These are phyloP conservation scores for Leavenworthia alabamica DNA, from an alignment of 345 rosid species.

Conservation along the genomic window DNA sequence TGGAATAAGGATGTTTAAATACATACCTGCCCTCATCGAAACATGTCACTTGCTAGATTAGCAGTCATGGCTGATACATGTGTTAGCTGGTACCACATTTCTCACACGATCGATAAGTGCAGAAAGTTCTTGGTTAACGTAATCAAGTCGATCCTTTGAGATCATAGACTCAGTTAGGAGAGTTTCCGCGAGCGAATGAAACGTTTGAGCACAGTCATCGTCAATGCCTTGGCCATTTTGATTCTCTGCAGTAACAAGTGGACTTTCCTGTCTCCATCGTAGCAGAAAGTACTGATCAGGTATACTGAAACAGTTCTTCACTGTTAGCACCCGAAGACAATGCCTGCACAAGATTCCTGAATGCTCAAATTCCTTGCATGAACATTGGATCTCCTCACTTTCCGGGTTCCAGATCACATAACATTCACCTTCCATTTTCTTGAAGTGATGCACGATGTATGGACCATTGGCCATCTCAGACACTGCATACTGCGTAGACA, in stretches of 20 bases:
- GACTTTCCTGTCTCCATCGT: slow-evolving; percentile 66
- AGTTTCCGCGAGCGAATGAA: slow-evolving; percentile 60
- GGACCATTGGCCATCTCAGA: slow-evolving; percentile 84
- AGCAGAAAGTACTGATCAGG: slow-evolving; percentile 70
- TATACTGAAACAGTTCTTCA: slow-evolving; percentile 73
- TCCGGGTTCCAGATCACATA: slow-evolving; percentile 64
- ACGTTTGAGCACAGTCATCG: slow-evolving; percentile 53
- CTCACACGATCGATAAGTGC: slow-evolving; percentile 52
- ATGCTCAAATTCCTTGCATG: slow-evolving; percentile 89
- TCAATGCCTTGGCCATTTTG: slow-evolving; percentile 38
- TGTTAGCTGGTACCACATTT: slow-evolving; percentile 35
- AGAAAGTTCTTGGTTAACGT: slow-evolving; percentile 54
- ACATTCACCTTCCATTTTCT: slow-evolving; percentile 79
- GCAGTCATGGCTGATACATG: slow-evolving; percentile 38
- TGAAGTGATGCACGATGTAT: slow-evolving; percentile 58
- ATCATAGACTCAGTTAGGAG: slow-evolving; percentile 58
- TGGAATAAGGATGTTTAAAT: background rate
- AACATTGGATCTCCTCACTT: slow-evolving; percentile 77
- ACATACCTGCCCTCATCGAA: background rate
- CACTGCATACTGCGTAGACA: slow-evolving; percentile 67
- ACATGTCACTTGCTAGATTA: background rate
- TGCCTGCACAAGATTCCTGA: slow-evolving; percentile 83
- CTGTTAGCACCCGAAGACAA: slow-evolving; percentile 53
- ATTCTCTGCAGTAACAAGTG: slow-evolving; percentile 39
- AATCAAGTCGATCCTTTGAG: slow-evolving; percentile 53